These are phyloP conservation scores for Boletellus emodensis DNA, from an alignment of 768 basidiomycete species.

Conservation along the genomic window DNA sequence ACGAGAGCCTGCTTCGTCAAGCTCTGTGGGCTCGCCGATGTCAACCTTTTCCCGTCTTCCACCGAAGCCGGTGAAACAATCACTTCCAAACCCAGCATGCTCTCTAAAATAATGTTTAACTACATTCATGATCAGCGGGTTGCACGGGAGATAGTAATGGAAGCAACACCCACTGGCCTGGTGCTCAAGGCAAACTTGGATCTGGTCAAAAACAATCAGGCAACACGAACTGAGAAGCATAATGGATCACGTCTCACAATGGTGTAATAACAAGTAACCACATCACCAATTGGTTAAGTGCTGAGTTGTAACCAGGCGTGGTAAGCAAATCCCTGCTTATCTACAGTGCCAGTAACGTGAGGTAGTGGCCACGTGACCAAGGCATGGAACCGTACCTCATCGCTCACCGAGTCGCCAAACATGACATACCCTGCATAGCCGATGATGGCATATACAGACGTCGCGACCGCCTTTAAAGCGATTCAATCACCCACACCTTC, in stretches of 20 bases:
- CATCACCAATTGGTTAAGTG: conserved; percentile 68
- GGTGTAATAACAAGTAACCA: conserved; percentile 86
- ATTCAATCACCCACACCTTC: background rate
- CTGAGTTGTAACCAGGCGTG: conserved; percentile 66
- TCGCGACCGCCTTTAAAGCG: conserved; percentile 51
- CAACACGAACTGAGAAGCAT: background rate
- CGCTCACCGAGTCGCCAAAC: conserved; percentile 78
- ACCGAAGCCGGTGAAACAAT: conserved; percentile 11
- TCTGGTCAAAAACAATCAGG: conserved; percentile 35
- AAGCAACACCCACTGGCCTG: conserved; percentile 55
- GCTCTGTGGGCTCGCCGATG: conserved; percentile 4
- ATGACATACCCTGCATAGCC: conserved; percentile 86
- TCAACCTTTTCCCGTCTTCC: conserved; percentile 25
- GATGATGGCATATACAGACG: conserved; percentile 59
- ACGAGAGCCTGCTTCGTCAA: conserved; percentile 39
- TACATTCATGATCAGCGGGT: conserved; percentile 25
- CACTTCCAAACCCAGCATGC: conserved; percentile 64
- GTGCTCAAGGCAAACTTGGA: conserved; percentile 86
- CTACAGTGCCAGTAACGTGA: conserved; percentile 32
- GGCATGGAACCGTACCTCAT: conserved; percentile 55
- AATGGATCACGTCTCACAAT: conserved; percentile 42
- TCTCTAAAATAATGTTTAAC: conserved; percentile 81
- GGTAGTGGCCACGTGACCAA: background rate
- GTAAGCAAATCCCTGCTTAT: conserved; percentile 79
- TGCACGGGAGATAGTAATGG: background rate